These are phyloP conservation scores for Taxawa tesnikishii DNA, from an alignment of 2,329 filamentous ascomycete species.

Conservation along the genomic window DNA sequence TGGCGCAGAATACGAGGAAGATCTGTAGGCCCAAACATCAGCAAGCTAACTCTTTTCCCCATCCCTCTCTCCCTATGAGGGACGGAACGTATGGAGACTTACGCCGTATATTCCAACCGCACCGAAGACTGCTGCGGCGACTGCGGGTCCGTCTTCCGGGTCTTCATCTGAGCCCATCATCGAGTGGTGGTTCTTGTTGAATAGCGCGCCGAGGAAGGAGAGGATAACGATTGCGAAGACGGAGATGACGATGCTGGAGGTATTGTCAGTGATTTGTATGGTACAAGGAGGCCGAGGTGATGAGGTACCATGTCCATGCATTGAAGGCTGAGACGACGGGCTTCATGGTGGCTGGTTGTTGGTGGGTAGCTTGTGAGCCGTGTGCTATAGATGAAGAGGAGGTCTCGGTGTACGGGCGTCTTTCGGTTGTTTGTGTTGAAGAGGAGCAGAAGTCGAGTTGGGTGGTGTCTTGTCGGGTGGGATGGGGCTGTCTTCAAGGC, in stretches of 20 bases:
- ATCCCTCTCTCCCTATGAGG: conserved; percentile 1
- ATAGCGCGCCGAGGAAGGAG: conserved; percentile 57
- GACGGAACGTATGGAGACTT: conserved; percentile 28
- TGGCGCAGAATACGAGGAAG: conserved; percentile 84
- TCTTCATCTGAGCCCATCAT: conserved; percentile 63
- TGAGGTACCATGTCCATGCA: conserved; percentile 81
- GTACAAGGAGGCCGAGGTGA: background rate
- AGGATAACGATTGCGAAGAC: conserved; percentile 54
- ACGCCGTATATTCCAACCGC: conserved; percentile 84
- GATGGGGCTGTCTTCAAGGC: too few species aligned
- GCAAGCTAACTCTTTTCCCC: too few species aligned
- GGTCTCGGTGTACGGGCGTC: too few species aligned
- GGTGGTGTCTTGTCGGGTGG: too few species aligned
- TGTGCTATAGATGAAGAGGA: too few species aligned
- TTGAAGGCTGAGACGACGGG: conserved; percentile 83
- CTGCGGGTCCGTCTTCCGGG: conserved; percentile 54
- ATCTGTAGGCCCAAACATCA: conserved; percentile 37
- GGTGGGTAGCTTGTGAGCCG: conserved; percentile 3
- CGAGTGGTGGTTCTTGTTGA: conserved; percentile 65
- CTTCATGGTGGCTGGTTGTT: conserved; percentile 70
- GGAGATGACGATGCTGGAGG: conserved; percentile 55
- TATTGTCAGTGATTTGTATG: conserved; percentile 11
- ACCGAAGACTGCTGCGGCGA: conserved; percentile 75
- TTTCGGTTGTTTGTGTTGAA: too few species aligned
- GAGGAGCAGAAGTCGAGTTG: too few species aligned